These are phyloP conservation scores for Wickerhamomyces mucosus DNA, from an alignment of 805 yeast genomes.

Conservation along the genomic window DNA sequence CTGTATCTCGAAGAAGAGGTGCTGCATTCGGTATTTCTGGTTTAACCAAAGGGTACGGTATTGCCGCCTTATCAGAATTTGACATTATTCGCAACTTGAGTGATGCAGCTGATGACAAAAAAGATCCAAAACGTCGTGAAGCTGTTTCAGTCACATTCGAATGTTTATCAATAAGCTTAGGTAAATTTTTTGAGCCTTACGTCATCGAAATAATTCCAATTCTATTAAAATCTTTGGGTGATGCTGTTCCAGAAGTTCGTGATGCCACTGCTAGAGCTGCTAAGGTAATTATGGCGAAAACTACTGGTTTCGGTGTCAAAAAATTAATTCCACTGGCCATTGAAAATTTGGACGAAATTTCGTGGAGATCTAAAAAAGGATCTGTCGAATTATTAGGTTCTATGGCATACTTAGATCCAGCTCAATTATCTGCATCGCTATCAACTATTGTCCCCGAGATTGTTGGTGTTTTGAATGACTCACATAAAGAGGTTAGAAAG, in stretches of 20 bases:
- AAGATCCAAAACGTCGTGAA: conserved; percentile 64
- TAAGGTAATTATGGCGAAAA: conserved; percentile 75
- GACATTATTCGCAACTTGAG: conserved; percentile 68
- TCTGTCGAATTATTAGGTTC: conserved; percentile 93
- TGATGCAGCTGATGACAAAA: conserved; percentile 84
- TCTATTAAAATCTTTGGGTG: conserved; percentile 77
- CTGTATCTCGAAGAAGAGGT: conserved; percentile 57
- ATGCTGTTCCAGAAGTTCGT: conserved; percentile 75
- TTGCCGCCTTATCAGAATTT: conserved; percentile 61
- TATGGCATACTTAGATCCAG: conserved; percentile 95
- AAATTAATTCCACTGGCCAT: conserved; percentile 87
- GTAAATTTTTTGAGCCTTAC: conserved; percentile 84
- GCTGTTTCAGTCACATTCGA: conserved; percentile 84
- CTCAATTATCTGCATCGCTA: conserved; percentile 82
- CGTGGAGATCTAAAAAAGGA: conserved; percentile 96
- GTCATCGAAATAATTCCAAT: conserved; percentile 82
- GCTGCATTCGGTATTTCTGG: conserved; percentile 97
- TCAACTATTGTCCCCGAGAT: conserved; percentile 92
- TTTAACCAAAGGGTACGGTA: conserved; percentile 82
- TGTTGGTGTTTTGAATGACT: conserved; percentile 87
- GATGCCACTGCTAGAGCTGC: conserved; percentile 85
- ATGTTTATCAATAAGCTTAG: conserved; percentile 69
- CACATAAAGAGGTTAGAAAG: conserved; percentile 93
- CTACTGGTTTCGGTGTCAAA: conserved; percentile 88
- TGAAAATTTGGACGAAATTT: conserved; percentile 72